Conservation (phyloP, 805 yeast species). For the Lipomyces mesembrius region DNA sequence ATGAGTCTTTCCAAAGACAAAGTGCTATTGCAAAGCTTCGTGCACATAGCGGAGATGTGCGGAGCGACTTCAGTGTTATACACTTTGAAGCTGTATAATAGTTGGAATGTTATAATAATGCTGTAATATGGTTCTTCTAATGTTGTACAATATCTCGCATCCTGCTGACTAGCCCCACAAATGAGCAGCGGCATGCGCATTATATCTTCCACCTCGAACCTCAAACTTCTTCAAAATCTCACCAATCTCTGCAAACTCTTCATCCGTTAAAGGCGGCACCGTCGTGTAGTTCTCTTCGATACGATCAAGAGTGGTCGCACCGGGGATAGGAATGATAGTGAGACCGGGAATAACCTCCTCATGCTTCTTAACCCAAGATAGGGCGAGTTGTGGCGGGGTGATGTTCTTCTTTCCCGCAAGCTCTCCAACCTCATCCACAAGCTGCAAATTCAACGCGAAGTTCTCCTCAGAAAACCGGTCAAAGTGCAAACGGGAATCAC, state of each 20-base stretch:
- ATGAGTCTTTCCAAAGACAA: too few relatives aligned
- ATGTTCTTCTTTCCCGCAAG: constrained; percentile 54
- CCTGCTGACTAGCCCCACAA: constrained; percentile 40
- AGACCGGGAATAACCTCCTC: constrained; percentile 50
- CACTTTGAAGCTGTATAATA: too few relatives aligned
- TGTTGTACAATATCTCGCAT: constrained; percentile 25
- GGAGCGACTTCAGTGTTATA: too few relatives aligned
- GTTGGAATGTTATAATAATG: background rate
- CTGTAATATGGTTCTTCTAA: background rate
- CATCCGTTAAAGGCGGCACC: constrained; percentile 53
- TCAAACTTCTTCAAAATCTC: constrained; percentile 50
- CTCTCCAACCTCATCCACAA: constrained; percentile 56
- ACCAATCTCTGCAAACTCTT: constrained; percentile 60
- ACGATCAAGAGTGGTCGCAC: constrained; percentile 64
- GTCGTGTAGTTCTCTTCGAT: constrained; percentile 61
- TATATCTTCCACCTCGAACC: constrained; percentile 64
- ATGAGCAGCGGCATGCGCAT: constrained; percentile 39
- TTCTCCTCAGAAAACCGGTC: constrained; percentile 67
- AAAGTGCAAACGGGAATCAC: constrained; percentile 57
- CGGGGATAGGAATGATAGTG: constrained; percentile 76
- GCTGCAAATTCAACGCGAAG: constrained; percentile 55
- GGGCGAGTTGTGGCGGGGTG: constrained; percentile 70
- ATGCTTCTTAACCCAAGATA: constrained; percentile 64
- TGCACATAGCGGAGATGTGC: too few relatives aligned
- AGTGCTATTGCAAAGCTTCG: too few relatives aligned